Base-by-base conservation (phyloP, 306 rosid genomes). In the Phaseolus lunatus region DNA sequence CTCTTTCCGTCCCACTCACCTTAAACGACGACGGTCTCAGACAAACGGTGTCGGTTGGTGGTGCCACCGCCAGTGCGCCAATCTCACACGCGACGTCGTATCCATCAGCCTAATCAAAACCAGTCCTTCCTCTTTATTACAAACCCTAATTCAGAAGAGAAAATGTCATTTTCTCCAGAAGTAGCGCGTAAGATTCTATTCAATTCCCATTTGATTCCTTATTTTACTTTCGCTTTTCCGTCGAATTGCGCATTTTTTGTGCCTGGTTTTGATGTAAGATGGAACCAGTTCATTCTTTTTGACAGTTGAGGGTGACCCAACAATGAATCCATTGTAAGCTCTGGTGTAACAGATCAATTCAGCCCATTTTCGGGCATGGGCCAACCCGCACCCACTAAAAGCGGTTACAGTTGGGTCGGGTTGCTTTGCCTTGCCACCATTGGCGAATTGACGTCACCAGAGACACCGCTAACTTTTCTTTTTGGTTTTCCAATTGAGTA, bases 21-120 rank as follows among this genome's bases (percentile, higher is more conserved):
- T 78, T 22, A 69, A 59, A 73, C 72, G 79, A 80, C 90, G 79
- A 48, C 78, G 18, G 61, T 23, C 64, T 68, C 72, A 49, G 45
- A 53, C 83, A 64, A 69, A 49, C 73, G 27, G 75, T 68, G 77
- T 63, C 79, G 31, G 5, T 77, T 23, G 48, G 23, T 43, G 83
- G 23, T 49, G 70, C 39, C 39, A 33, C 57, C 68, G 65, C 74
- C 84, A 76, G 73, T 77, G 58, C 54, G 78, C 68, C 12, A 27
- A 9, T 41, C 11, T 2, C 61, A 0, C 35, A 13, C n/a, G 75
- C 78, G 56, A 41, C 85, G 33, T 54, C 45, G 69, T 72, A 56
- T 69, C 27, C 12, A 57, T 78, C 79, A 24, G 80, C 39, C 19
- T 23, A 27, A 53, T 71, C 72, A 29, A 26, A 63, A 14, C 18